These are phyloP conservation scores for Acanthamoeba healyi DNA, from an alignment of 208 protist genomes.

Conservation along the genomic window DNA sequence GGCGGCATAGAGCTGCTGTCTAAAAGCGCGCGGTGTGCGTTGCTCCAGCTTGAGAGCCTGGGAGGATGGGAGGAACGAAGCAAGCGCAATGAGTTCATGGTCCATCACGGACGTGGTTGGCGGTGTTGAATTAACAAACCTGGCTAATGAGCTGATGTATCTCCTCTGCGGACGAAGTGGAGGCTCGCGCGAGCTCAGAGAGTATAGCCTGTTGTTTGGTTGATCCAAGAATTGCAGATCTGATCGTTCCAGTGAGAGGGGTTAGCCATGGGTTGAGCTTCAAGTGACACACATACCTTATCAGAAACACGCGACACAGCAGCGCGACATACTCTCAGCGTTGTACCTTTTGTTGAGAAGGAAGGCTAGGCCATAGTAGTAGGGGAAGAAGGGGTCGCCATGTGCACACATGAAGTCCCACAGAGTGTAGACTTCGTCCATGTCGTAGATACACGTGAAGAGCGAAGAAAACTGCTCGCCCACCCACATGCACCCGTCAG, in stretches of 20 bases:
- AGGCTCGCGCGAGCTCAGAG: neutral
- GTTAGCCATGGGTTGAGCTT: neutral
- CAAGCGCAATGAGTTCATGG: no score
- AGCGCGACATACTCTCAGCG: no score
- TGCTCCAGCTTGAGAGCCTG: neutral
- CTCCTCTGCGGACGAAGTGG: neutral
- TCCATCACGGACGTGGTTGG: no score
- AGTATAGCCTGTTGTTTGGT: neutral
- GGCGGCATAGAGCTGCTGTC: constrained; percentile 33
- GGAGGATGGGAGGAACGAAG: no score
- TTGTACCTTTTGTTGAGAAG: neutral
- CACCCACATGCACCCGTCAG: no score
- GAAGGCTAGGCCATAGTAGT: constrained; percentile 19
- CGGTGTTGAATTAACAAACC: neutral
- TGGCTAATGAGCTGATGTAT: neutral
- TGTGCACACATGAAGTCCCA: constrained; percentile 40
- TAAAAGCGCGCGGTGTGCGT: neutral
- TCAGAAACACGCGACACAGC: no score
- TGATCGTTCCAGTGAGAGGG: neutral
- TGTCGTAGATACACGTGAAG: neutral
- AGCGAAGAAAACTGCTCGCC: neutral
- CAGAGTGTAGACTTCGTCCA: neutral
- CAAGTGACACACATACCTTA: no score
- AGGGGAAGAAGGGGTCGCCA: constrained; percentile 48
- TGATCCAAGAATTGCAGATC: neutral